phyloP scores from a whole-genome alignment of 345 rosid genomes.

The Populus alba region DNA sequence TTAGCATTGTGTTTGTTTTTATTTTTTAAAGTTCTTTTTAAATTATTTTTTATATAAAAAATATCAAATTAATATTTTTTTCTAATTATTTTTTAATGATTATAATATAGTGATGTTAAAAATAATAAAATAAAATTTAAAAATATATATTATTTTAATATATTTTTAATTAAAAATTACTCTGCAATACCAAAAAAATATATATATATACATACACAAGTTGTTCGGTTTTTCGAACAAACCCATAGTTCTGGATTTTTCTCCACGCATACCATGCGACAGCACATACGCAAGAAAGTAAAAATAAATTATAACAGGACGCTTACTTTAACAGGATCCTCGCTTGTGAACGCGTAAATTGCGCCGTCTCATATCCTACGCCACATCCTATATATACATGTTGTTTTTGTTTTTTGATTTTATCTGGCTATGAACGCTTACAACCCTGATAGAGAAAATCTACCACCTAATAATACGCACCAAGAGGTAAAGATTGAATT shows the following conservation, averaged over 20 bases:
- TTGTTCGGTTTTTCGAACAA: background rate
- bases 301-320: background rate
- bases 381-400: background rate
- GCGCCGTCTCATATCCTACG: conserved; percentile 21
- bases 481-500: conserved; percentile 15
- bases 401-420: no score
- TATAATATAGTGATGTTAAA: no score
- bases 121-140: no score
- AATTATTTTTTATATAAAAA: no score
- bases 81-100: no score
- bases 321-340: conserved; percentile 11
- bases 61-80: no score
- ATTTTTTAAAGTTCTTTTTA: no score
- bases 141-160: no score
- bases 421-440: background rate
- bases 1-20: no score
- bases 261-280: background rate
- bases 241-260: conserved; percentile 2
- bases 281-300: conserved; percentile 1
- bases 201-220: no score
- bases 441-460: background rate
- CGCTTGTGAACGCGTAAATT: background rate
- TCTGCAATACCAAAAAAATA: no score
- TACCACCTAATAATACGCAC: background rate
- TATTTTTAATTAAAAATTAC: no score